phyloP scores from a whole-genome alignment of 495 filamentous ascomycete species.

The Echria macrotheca region DNA sequence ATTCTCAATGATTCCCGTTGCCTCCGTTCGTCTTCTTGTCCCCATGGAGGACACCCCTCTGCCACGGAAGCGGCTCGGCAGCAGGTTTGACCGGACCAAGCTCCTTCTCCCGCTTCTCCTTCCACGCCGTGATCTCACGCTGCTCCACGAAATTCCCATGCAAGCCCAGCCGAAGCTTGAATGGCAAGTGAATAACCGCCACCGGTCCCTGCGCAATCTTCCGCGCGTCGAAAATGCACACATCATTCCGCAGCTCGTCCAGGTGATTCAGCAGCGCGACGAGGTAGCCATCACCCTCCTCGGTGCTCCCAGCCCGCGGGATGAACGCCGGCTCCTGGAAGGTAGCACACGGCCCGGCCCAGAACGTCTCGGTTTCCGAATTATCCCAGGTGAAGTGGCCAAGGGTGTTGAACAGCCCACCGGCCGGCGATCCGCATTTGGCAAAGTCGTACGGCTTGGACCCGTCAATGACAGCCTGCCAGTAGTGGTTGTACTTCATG shows the following conservation, averaged over 20 bases:
- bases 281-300: slow-evolving; percentile 53
- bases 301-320: slow-evolving; percentile 37
- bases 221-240: slow-evolving; percentile 46
- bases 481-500: slow-evolving; percentile 50
- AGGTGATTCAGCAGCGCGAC: slow-evolving; percentile 51
- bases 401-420: slow-evolving; percentile 45
- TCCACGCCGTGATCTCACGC: slow-evolving; percentile 40
- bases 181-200: slow-evolving; percentile 41
- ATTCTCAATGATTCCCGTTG: slow-evolving; percentile 42
- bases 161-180: slow-evolving; percentile 40
- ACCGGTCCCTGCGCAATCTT: slow-evolving; percentile 39
- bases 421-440: slow-evolving; percentile 42
- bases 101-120: slow-evolving; percentile 29
- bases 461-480: slow-evolving; percentile 44
- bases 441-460: slow-evolving; percentile 43
- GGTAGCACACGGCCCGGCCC: slow-evolving; percentile 42
- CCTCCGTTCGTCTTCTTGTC: background rate
- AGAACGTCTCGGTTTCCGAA: slow-evolving; percentile 31
- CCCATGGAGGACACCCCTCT: slow-evolving; percentile 17
- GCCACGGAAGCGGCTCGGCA: slow-evolving; percentile 39
- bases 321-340: slow-evolving; percentile 58
- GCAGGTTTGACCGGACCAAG: slow-evolving; percentile 38
- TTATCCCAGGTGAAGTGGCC: slow-evolving; percentile 37
- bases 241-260: slow-evolving; percentile 45
- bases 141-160: slow-evolving; percentile 47